These are phyloP conservation scores for Echium plantagineum DNA, from an alignment of 257 asterid species.

Conservation along the genomic window DNA sequence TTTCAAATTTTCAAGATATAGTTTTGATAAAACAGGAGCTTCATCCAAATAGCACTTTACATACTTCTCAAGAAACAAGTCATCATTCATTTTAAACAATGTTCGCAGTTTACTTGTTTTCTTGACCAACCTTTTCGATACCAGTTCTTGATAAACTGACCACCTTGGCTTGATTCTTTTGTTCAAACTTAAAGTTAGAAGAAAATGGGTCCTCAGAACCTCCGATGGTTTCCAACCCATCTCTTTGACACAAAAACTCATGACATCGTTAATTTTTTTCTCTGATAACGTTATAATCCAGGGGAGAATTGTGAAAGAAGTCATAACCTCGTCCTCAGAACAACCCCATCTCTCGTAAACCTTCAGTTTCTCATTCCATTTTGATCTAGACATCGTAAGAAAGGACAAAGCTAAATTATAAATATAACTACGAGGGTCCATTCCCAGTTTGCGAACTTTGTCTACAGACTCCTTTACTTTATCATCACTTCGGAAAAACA, in stretches of 20 bases:
- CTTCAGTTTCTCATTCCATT: constrained; percentile 19
- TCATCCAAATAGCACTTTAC: constrained; percentile 4
- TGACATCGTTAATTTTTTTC: constrained; percentile 8
- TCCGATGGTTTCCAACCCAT: constrained; percentile 10
- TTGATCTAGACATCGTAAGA: too few relatives aligned
- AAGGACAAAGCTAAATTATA: not conserved
- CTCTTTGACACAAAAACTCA: constrained; percentile 9
- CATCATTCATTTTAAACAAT: constrained; percentile 5
- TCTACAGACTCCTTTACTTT: constrained; percentile 4
- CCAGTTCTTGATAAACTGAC: constrained; percentile 12
- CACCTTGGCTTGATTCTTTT: not conserved
- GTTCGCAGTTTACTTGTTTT: not conserved
- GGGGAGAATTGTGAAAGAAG: constrained; percentile 17
- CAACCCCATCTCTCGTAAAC: constrained; percentile 23
- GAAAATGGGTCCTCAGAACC: not conserved
- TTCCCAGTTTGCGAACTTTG: constrained; percentile 9
- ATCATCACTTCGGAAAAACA: too few relatives aligned
- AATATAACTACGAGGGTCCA: not conserved
- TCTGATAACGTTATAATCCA: constrained; percentile 12
- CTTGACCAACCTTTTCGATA: constrained; percentile 11
- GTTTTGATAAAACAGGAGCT: constrained; percentile 11
- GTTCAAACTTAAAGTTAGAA: constrained; percentile 8
- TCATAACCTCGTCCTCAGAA: constrained; percentile 12
- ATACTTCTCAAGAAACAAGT: constrained; percentile 9
- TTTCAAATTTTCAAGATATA: constrained; percentile 7